Conservation (phyloP, 2,329 filamentous ascomycete species). For the Fusarium nisikadoi region DNA sequence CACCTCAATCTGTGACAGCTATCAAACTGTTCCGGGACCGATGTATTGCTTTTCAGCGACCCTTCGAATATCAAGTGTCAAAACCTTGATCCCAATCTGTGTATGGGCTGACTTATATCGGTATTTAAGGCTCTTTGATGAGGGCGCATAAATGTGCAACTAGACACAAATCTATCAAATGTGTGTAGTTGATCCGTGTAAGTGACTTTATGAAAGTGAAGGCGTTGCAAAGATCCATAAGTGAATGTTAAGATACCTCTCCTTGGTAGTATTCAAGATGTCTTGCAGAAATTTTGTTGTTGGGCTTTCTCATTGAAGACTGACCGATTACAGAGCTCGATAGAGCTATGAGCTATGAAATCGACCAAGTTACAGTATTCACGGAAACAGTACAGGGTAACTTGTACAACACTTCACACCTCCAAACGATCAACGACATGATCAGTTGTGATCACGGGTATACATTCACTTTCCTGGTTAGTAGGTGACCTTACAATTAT, state of each 20-base stretch:
- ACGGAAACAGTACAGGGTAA: neutral
- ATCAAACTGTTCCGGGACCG: neutral
- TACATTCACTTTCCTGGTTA: neutral
- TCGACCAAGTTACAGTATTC: neutral
- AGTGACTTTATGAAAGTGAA: neutral
- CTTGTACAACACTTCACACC: neutral
- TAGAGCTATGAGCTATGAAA: neutral
- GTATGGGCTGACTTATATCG: neutral
- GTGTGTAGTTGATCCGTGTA: neutral
- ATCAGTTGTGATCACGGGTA: too few species aligned
- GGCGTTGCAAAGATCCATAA: neutral
- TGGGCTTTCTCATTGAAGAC: neutral
- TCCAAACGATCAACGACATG: neutral
- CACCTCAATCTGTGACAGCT: conserved; percentile 4
- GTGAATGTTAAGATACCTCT: neutral
- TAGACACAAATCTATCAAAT: neutral
- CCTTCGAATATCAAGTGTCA: neutral
- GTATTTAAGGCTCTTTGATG: neutral
- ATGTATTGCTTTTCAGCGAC: conserved; percentile 50
- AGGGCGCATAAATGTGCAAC: neutral
- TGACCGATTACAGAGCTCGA: neutral
- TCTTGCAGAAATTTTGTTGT: too few species aligned
- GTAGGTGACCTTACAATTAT: neutral
- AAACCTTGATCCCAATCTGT: neutral
- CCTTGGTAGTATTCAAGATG: fast-evolving